These are phyloP conservation scores for Chlorella ohadii DNA, from an alignment of 139 green algal species.

Conservation along the genomic window DNA sequence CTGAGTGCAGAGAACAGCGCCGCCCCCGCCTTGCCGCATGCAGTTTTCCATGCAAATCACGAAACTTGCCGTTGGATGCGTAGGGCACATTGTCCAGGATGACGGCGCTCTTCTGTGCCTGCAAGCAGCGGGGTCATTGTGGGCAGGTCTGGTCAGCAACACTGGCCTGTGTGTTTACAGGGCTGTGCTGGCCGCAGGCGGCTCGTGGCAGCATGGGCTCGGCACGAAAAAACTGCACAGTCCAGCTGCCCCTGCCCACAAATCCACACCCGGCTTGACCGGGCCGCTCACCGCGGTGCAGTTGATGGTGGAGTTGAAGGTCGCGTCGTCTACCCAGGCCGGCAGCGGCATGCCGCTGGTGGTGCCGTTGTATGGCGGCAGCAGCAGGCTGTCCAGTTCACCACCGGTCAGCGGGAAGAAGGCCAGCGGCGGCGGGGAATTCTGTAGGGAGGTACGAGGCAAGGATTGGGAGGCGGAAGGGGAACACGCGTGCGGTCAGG, in stretches of 20 bases:
- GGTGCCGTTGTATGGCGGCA: conserved; percentile 25
- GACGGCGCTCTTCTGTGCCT: background rate
- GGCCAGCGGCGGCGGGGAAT: conserved; percentile 6
- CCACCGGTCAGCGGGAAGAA: conserved; percentile 40
- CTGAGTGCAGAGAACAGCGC: too few relatives aligned
- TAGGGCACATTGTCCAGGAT: conserved; percentile 49
- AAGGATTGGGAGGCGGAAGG: background rate
- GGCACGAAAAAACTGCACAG: too few relatives aligned
- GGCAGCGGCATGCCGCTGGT: background rate
- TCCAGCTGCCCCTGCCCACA: too few relatives aligned
- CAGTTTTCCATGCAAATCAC: too few relatives aligned
- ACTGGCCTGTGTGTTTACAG: too few relatives aligned
- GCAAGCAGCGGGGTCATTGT: background rate
- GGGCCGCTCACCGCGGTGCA: conserved; percentile 15
- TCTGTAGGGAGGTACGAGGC: too few relatives aligned
- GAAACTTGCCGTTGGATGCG: background rate
- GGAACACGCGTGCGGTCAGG: too few relatives aligned
- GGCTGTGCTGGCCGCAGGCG: too few relatives aligned
- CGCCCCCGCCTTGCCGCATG: too few relatives aligned
- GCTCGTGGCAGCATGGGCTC: too few relatives aligned
- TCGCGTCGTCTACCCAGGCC: conserved; percentile 8
- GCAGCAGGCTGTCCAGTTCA: background rate
- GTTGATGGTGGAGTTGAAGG: conserved; percentile 22
- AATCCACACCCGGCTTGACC: background rate
- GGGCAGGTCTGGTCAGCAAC: too few relatives aligned